Evolutionary conservation across 768 basidiomycete genomes (phyloP), one percentile per base, ranked within the genome.

Genomic region (Agrocybe praecox): DNA sequence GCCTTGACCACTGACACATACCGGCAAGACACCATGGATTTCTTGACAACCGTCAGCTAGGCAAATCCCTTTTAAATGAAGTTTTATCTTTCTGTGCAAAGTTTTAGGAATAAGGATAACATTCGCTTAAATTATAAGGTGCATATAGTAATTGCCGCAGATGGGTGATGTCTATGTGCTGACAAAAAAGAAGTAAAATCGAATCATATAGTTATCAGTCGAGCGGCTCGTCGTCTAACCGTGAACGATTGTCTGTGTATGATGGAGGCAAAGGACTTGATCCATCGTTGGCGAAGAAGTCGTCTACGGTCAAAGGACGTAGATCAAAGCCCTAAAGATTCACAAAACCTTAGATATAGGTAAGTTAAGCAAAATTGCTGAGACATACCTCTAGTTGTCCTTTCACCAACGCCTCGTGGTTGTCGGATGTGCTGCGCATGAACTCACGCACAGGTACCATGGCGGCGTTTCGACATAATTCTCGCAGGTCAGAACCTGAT

Each of bases 361-460:
- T 19, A 56, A 34, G 4, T 24, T 22, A 42, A 14, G 34, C 46
- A 12, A 26, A 14, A 56, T 12, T 14, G 11, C 36, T 17, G 46
- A 26, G 18, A 57, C 68, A 43, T 55, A 81, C 80, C 67, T 80
- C 74, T 12, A 76, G 80, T 74, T 72, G 84, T 61, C 69, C 84
- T 75, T 70, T 81, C 68, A 65, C 83, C 66, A 72, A 72, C 60
- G 65, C 72, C 67, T 67, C 77, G 64, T 73, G 75, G 29, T 78
- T 73, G 29, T 72, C 70, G 50, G 74, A 73, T 15, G 79, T 74
- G 23, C 68, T 74, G 33, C 86, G 79, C 79, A 95, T 86, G 62
- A 86, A 89, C 66, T 96, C 94, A 23, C 92, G 84, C 19, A 96
- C 89, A 6, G 94, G 93, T 1, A 87, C 83, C 94, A 98, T 96